Evolutionary conservation across 2,329 filamentous ascomycete species (phyloP).

Genomic region (Leptoxyphium fumago): DNA sequence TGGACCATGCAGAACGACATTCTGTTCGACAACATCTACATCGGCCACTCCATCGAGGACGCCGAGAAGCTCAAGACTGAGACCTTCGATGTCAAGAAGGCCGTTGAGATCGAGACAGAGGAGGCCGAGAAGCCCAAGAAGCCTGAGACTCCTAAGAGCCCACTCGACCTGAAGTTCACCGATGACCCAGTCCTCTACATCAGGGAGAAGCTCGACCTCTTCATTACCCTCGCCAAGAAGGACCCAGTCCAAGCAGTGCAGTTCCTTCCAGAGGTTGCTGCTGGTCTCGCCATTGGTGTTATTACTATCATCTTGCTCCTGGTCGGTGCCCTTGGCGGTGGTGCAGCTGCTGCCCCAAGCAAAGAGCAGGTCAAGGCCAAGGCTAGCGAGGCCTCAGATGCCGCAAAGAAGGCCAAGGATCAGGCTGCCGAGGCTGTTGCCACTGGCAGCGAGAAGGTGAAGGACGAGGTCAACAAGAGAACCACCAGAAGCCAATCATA

Average conservation of each 20-base stretch:
- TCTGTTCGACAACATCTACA: slow-evolving; percentile 99
- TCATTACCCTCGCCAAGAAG: slow-evolving; percentile 68
- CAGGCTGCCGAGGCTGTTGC: slow-evolving; percentile 52
- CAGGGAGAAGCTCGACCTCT: slow-evolving; percentile 86
- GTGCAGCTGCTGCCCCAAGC: slow-evolving; percentile 44
- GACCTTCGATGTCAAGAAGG: slow-evolving; percentile 79
- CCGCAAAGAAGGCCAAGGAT: slow-evolving; percentile 47
- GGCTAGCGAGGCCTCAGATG: slow-evolving; percentile 63
- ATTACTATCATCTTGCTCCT: slow-evolving; percentile 58
- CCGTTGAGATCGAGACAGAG: slow-evolving; percentile 66
- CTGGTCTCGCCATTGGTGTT: slow-evolving; percentile 56
- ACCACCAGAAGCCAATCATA: slow-evolving; percentile 25
- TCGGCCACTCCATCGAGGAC: slow-evolving; percentile 90
- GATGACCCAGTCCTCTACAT: slow-evolving; percentile 81
- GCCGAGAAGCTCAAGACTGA: slow-evolving; percentile 78
- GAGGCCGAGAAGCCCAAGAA: slow-evolving; percentile 68
- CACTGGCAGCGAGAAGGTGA: slow-evolving; percentile 56
- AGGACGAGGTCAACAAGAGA: slow-evolving; percentile 52
- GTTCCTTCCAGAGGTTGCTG: slow-evolving; percentile 83
- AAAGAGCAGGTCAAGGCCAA: slow-evolving; percentile 55
- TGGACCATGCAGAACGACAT: slow-evolving; percentile 99
- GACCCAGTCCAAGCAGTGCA: slow-evolving; percentile 74
- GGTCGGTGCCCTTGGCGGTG: slow-evolving; percentile 48
- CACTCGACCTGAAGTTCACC: slow-evolving; percentile 68
- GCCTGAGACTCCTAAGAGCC: slow-evolving; percentile 49